A percentile compares a stretch with the other conserved stretches of the same genome.
Evolutionary conservation across 345 rosid genomes (phyloP).

Genomic region (Geranium rotundifolium): DNA sequence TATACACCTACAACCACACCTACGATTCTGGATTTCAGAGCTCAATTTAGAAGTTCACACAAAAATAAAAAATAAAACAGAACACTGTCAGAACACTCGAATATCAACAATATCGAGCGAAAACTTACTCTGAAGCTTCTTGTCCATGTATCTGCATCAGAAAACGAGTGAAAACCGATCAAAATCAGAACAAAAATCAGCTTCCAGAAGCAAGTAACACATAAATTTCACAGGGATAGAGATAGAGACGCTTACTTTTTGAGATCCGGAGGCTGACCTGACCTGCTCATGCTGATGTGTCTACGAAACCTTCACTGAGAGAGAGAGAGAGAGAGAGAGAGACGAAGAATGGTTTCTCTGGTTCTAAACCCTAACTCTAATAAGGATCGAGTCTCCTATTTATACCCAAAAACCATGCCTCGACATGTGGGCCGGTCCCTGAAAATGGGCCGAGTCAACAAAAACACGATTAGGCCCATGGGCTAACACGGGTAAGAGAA

Average conservation of each 20-base stretch:
- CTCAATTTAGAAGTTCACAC: too few species aligned
- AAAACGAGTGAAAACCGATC: not conserved
- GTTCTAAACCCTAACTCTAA: not conserved
- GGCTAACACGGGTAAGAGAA: too few species aligned
- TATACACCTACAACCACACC: too few species aligned
- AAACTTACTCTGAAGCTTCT: slow-evolving; percentile 19
- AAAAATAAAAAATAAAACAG: too few species aligned
- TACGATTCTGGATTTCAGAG: too few species aligned
- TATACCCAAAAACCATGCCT: too few species aligned
- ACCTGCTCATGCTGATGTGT: slow-evolving; percentile 17
- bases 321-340: not conserved
- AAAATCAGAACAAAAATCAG: not conserved
- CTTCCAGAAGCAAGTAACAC: not conserved
- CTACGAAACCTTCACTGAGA: not conserved
- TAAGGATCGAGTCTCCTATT: too few species aligned
- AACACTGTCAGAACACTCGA: too few species aligned
- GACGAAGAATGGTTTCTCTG: not conserved
- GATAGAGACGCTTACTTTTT: slow-evolving; percentile 11
- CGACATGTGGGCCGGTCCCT: too few species aligned
- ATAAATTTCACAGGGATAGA: not conserved
- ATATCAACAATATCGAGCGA: not conserved
- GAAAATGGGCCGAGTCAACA: too few species aligned
- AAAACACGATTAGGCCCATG: too few species aligned
- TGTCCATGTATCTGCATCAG: slow-evolving; percentile 20
- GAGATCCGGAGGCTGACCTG: slow-evolving; percentile 23